phyloP scores from a whole-genome alignment of 192 early-diverging fungal species.

The Podila minutissima region DNA sequence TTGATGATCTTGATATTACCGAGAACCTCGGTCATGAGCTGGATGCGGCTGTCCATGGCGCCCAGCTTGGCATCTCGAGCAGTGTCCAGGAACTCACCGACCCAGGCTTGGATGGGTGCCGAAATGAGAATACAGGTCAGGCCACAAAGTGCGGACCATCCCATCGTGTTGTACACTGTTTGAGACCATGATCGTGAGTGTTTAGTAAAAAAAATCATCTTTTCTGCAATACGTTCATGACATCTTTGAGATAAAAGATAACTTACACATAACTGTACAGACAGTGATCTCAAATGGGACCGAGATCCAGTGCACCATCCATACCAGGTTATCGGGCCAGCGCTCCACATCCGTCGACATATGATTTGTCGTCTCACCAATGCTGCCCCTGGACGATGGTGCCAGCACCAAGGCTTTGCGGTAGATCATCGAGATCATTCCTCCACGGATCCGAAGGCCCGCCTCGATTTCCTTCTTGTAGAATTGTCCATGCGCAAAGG shows the following conservation, averaged over 20 bases:
- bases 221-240: not conserved
- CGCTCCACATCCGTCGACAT: constrained; percentile 40
- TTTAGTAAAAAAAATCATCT: not conserved
- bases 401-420: constrained; percentile 82
- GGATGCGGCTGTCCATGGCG: constrained; percentile 31
- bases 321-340: constrained; percentile 11
- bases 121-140: constrained; percentile 9
- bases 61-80: constrained; percentile 7
- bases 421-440: constrained; percentile 82
- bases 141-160: constrained; percentile 30
- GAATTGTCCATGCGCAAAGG: not conserved
- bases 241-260: not conserved
- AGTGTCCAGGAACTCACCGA: constrained; percentile 17
- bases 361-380: constrained; percentile 33
- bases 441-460: constrained; percentile 73
- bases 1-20: constrained; percentile 39
- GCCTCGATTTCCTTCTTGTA: constrained; percentile 55
- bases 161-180: constrained; percentile 16
- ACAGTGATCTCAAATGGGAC: constrained; percentile 20
- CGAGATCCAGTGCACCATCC: constrained; percentile 1
- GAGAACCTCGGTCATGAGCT: constrained; percentile 25
- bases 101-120: constrained; percentile 19
- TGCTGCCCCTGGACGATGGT: constrained; percentile 36
- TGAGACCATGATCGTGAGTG: not conserved
- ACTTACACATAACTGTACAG: constrained; percentile 16